Conservation (phyloP, 176 grass and related monocot genomes). For the Poa annua region DNA sequence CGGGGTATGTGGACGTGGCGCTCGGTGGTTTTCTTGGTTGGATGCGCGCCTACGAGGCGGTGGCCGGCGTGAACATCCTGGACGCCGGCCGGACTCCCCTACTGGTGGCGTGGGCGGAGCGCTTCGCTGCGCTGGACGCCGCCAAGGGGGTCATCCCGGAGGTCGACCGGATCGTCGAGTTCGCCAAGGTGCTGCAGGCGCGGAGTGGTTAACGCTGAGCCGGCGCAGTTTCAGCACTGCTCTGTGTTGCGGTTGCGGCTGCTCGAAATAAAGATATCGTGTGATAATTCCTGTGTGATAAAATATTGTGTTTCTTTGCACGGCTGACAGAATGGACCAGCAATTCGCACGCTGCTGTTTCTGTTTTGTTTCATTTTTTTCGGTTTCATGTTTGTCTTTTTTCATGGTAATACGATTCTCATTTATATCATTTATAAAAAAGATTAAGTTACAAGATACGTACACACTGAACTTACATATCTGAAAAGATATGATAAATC, state of each 20-base stretch:
- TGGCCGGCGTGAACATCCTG: constrained; percentile 15
- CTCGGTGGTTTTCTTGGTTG: constrained; percentile 7
- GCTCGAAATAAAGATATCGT: background rate
- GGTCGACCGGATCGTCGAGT: constrained; percentile 42
- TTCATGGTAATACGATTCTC: too few relatives aligned
- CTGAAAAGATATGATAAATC: too few relatives aligned
- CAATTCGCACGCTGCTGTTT: too few relatives aligned
- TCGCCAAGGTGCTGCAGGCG: background rate
- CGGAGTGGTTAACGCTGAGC: too few relatives aligned
- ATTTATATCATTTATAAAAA: too few relatives aligned
- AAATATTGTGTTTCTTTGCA: too few relatives aligned
- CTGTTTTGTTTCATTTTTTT: too few relatives aligned
- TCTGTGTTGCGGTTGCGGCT: background rate
- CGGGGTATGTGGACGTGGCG: constrained; percentile 39
- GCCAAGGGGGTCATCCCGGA: constrained; percentile 41
- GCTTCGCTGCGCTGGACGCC: background rate
- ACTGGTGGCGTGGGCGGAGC: constrained; percentile 24
- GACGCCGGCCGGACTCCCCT: constrained; percentile 43
- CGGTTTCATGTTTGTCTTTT: too few relatives aligned
- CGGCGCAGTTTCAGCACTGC: background rate
- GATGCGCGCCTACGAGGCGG: constrained; percentile 12
- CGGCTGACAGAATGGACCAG: too few relatives aligned
- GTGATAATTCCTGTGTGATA: too few relatives aligned
- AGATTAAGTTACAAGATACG: too few relatives aligned
- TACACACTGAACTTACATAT: too few relatives aligned